Percentiles rank a stretch among this genome's conserved stretches.
Conservation (phyloP, 75 land plant species). For the Cunninghamia lanceolata region DNA sequence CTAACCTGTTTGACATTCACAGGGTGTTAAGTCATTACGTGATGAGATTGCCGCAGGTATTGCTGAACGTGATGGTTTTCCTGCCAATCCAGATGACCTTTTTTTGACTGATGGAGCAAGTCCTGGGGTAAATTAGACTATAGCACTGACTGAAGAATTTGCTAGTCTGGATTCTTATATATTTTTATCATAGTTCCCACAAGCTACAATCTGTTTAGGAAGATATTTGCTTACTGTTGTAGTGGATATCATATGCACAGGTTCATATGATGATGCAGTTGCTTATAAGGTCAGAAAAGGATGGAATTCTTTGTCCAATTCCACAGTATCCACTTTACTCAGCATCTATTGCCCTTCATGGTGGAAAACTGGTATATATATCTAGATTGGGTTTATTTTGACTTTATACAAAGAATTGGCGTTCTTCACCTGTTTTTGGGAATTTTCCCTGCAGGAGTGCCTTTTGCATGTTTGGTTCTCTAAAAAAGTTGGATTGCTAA, state of each 20-base stretch:
- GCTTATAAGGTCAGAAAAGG: constrained; percentile 75
- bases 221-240: constrained; percentile 5
- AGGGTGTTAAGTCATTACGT: constrained; percentile 92
- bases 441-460: neutral
- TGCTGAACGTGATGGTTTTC: constrained; percentile 91
- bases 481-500: neutral
- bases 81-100: constrained; percentile 82
- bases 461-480: neutral
- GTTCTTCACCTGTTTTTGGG: neutral
- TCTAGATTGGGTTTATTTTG: neutral
- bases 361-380: constrained; percentile 83
- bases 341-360: constrained; percentile 97
- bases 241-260: constrained; percentile 32
- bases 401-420: neutral
- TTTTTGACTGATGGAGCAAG: constrained; percentile 98
- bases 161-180: neutral
- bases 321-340: constrained; percentile 99
- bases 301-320: constrained; percentile 97
- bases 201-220: neutral
- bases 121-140: constrained; percentile 58
- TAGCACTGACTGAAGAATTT: neutral
- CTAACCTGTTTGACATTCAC: constrained; percentile 14
- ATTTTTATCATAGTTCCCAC: neutral
- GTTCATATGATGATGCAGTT: constrained; percentile 99
- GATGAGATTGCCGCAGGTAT: constrained; percentile 96